Evolutionary conservation across 177 flowering plant genomes (phyloP).

Genomic region (Viscum album): DNA sequence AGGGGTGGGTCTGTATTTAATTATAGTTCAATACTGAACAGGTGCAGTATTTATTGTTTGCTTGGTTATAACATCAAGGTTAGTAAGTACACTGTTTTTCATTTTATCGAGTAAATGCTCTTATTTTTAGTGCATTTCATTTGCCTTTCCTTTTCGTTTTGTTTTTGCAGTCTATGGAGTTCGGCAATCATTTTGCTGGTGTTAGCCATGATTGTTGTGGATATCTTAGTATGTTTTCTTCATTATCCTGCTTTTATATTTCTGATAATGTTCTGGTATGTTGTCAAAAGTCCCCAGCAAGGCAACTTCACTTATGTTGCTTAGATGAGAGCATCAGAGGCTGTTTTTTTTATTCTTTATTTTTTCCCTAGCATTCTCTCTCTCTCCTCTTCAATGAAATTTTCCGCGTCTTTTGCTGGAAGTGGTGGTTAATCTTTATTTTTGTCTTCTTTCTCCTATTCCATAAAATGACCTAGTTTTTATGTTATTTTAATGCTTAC

Average conservation of each 20-base stretch:
- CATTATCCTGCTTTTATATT: neutral
- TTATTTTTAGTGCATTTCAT: neutral
- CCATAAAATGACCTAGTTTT: no score
- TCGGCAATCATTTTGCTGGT: slow-evolving; percentile 82
- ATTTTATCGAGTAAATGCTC: neutral
- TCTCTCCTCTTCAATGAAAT: no score
- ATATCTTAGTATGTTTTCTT: slow-evolving; percentile 57
- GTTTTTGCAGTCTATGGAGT: slow-evolving; percentile 65
- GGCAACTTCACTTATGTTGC: no score
- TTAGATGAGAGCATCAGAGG: no score
- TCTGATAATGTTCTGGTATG: neutral
- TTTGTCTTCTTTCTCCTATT: no score
- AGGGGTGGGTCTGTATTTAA: no score
- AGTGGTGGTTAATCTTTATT: no score
- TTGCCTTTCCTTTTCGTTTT: slow-evolving; percentile 6
- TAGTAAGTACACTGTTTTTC: slow-evolving; percentile 6
- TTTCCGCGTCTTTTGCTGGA: no score
- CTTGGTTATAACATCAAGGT: slow-evolving; percentile 85
- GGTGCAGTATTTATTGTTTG: slow-evolving; percentile 93
- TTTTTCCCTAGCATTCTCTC: no score
- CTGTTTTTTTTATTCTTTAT: no score
- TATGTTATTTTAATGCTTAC: no score
- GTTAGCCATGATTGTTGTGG: slow-evolving; percentile 76
- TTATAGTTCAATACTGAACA: slow-evolving; percentile 25
- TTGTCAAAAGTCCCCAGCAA: neutral